A percentile compares a stretch with the other conserved stretches of the same genome.
phyloP scores from a whole-genome alignment of 2,329 filamentous ascomycete genomes.

The Cordyceps militaris region DNA sequence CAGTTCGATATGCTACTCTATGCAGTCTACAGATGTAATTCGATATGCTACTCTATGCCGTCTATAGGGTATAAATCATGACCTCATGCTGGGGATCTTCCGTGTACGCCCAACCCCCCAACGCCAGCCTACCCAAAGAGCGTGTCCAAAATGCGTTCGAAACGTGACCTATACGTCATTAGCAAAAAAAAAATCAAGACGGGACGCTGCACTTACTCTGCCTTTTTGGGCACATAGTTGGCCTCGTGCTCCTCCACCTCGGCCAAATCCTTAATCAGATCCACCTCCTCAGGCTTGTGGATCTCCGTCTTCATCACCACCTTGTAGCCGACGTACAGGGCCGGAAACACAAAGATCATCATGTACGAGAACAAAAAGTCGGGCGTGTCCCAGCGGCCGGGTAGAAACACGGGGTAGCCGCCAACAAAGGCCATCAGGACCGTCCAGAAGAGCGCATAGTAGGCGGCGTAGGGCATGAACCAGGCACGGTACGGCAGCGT shows the following conservation, averaged over 20 bases:
- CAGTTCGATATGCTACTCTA: neutral
- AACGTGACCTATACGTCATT: constrained; percentile 1
- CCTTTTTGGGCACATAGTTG: constrained; percentile 47
- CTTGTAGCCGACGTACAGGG: constrained; percentile 67
- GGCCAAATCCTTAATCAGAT: constrained; percentile 54
- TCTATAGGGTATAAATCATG: constrained; percentile 1
- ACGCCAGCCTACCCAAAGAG: constrained; percentile 15
- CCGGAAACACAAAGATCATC: constrained; percentile 64
- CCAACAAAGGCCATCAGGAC: constrained; percentile 67
- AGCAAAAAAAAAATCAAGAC: neutral
- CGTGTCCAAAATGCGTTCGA: constrained; percentile 19
- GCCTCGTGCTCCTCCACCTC: constrained; percentile 62
- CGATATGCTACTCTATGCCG: neutral
- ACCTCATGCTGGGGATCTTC: neutral
- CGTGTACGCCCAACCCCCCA: neutral
- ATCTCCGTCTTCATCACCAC: constrained; percentile 56
- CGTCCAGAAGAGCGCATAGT: constrained; percentile 55
- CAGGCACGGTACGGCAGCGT: constrained; percentile 63
- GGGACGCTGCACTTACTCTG: constrained; percentile 36
- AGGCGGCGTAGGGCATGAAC: constrained; percentile 66
- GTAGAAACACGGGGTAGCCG: constrained; percentile 70
- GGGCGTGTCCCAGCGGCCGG: constrained; percentile 58
- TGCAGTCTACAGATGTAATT: too few relatives aligned
- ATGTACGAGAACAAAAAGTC: constrained; percentile 73
- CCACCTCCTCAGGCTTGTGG: constrained; percentile 50